Evolutionary conservation across 805 yeast genomes (phyloP), one percentile per base, ranked within the genome.

Genomic region (Candida succiphila): DNA sequence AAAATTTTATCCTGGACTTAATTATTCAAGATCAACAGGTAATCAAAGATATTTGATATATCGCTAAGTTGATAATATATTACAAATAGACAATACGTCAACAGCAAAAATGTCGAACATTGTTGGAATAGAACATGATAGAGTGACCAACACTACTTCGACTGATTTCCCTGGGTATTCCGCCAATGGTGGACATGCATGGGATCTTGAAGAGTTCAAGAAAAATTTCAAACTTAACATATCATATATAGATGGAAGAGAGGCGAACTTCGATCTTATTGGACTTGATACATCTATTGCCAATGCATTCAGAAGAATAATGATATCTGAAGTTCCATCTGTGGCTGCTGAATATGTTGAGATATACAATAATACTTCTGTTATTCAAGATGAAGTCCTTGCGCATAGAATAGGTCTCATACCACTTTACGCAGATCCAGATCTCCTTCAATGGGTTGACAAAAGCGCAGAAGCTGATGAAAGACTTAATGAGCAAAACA

Each of bases 291-390:
- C 97, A 2, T 84, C 97, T 10, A 65, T 92, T 37, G 88, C 97
- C 29, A 92, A 92, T 63, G 96, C 98, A 0, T 87, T 89, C 61
- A 79, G 98, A 54, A 80, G 98, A 52, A 83, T 92, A 48, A 88
- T 92, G 97, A 78, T 92, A 35, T 74, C 96, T 1, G 98, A 92
- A 56, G 95, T 92, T 27, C 98, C 98, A 16, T 73, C 92, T 2
- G 94, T 89, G 30, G 97, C 98, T 13, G 82, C 95, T 17, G 98
- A 92, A 58, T 75, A 84, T 41, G 86, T 92, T 14, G 87, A 79
- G 54, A 72, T 92, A 38, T 82, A 82, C 64, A 89, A 86, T 68
- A 92, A 92, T 60, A 92, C 98, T 2, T 85, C 96, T 1, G 96
- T 92, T 31, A 85, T 92, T 42, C 96, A 88, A 58, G 98, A 92